A percentile compares a stretch with the other conserved stretches of the same genome.
These are phyloP conservation scores for Kockiozyma suomiensis DNA, from an alignment of 805 yeast genomes.

Conservation along the genomic window DNA sequence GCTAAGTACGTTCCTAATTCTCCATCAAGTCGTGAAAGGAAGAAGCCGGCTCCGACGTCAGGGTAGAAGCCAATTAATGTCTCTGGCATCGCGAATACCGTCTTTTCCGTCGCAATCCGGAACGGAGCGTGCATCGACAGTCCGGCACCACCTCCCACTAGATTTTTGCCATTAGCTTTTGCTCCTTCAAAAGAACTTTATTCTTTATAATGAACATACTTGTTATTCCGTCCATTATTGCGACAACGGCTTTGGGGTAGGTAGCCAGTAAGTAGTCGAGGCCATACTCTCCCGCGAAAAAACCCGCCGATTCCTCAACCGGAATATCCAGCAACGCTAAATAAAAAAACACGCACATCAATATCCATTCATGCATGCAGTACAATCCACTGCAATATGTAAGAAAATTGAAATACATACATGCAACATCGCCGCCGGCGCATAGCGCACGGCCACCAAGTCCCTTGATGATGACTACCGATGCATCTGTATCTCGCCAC, in stretches of 20 bases:
- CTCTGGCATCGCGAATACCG: conserved; percentile 96
- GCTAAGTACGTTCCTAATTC: conserved; percentile 84
- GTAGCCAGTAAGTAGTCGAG: conserved; percentile 78
- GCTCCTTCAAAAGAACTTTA: neutral
- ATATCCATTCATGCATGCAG: neutral
- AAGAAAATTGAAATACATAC: conserved; percentile 3
- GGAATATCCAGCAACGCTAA: conserved; percentile 59
- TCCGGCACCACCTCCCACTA: conserved; percentile 98
- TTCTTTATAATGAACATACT: too few relatives aligned
- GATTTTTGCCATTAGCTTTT: neutral
- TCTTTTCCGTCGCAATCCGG: conserved; percentile 88
- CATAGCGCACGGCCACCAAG: conserved; percentile 70
- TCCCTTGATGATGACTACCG: conserved; percentile 69
- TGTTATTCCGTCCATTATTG: conserved; percentile 86
- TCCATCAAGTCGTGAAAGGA: conserved; percentile 79
- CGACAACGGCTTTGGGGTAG: conserved; percentile 83
- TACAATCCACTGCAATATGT: too few relatives aligned
- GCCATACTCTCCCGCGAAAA: conserved; percentile 79
- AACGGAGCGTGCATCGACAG: conserved; percentile 87
- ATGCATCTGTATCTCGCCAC: conserved; percentile 56
- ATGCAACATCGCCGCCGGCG: conserved; percentile 92
- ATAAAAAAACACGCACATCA: neutral
- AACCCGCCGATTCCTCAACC: conserved; percentile 48
- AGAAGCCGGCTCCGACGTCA: conserved; percentile 93
- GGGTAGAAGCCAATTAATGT: conserved; percentile 95